A percentile compares a stretch with the other conserved stretches of the same genome.
These are phyloP conservation scores for Penicillium expansum DNA, from an alignment of 2,329 filamentous ascomycete species.

Conservation along the genomic window DNA sequence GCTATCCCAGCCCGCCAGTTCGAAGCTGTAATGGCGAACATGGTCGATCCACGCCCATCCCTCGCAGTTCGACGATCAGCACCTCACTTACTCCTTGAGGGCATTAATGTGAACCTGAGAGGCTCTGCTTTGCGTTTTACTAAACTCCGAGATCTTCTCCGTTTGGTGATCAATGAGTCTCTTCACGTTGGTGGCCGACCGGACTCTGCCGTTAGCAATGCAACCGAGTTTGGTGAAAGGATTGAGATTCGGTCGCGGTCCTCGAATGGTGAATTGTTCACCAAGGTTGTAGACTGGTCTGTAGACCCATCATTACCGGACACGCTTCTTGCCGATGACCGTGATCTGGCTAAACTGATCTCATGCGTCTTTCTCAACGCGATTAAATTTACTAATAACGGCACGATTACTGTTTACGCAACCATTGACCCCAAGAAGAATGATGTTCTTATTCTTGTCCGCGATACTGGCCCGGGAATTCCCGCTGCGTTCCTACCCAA, in stretches of 20 bases:
- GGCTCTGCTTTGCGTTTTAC: slow-evolving; percentile 42
- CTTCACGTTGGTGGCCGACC: slow-evolving; percentile 49
- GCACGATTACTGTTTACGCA: slow-evolving; percentile 57
- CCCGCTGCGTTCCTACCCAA: slow-evolving; percentile 63
- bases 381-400: slow-evolving; percentile 67
- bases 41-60: slow-evolving; percentile 37
- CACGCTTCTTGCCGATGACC: slow-evolving; percentile 55
- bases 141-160: slow-evolving; percentile 47
- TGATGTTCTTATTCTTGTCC: slow-evolving; percentile 60
- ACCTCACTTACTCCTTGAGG: slow-evolving; percentile 37
- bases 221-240: slow-evolving; percentile 45
- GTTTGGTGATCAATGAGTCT: slow-evolving; percentile 48
- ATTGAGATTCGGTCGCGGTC: slow-evolving; percentile 47
- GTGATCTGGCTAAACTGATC: slow-evolving; percentile 62
- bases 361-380: slow-evolving; percentile 66
- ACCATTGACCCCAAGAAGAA: slow-evolving; percentile 51
- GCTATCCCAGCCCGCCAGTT: slow-evolving; percentile 35
- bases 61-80: slow-evolving; percentile 38
- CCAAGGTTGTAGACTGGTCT: slow-evolving; percentile 48
- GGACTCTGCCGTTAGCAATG: slow-evolving; percentile 46
- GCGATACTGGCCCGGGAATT: slow-evolving; percentile 68
- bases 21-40: slow-evolving; percentile 42
- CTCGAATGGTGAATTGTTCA: slow-evolving; percentile 45
- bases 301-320: slow-evolving; percentile 49
- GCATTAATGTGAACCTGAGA: slow-evolving; percentile 35